Conservation (phyloP, 345 rosid species). For the Arabis alpina region DNA sequence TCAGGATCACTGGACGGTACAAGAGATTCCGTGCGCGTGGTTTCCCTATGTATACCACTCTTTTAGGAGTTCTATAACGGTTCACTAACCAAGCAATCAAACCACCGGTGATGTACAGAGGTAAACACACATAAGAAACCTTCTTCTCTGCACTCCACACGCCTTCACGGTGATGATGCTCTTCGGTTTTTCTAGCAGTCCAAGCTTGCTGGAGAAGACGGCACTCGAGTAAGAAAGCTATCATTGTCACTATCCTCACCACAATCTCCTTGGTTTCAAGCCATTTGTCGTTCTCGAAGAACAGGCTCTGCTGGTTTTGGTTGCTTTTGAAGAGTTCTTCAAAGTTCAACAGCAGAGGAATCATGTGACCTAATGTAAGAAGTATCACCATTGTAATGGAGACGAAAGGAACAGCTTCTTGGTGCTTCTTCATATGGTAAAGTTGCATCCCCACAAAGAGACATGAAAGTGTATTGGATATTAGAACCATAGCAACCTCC, state of each 20-base stretch:
- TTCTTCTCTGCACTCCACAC: slow-evolving; percentile 72
- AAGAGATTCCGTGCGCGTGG: slow-evolving; percentile 11
- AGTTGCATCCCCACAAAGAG: slow-evolving; percentile 74
- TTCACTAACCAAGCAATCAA: slow-evolving; percentile 66
- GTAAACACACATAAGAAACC: slow-evolving; percentile 58
- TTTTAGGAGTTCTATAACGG: slow-evolving; percentile 39
- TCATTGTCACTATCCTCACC: slow-evolving; percentile 77
- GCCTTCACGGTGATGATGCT: slow-evolving; percentile 32
- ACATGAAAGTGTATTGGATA: slow-evolving; percentile 76
- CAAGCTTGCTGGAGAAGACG: slow-evolving; percentile 78
- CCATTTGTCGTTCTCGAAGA: slow-evolving; percentile 78
- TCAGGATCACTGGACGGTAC: slow-evolving; percentile 17
- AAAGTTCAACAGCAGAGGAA: slow-evolving; percentile 77
- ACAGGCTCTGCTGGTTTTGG: slow-evolving; percentile 53
- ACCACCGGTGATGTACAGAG: slow-evolving; percentile 66
- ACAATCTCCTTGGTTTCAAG: slow-evolving; percentile 82
- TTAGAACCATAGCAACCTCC: slow-evolving; percentile 76
- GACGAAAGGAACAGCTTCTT: slow-evolving; percentile 67
- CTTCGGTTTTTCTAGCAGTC: slow-evolving; percentile 61
- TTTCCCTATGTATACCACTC: slow-evolving; percentile 33
- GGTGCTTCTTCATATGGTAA: slow-evolving; percentile 72
- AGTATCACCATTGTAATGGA: slow-evolving; percentile 66
- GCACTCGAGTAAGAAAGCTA: slow-evolving; percentile 83
- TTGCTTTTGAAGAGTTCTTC: slow-evolving; percentile 65
- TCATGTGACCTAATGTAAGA: slow-evolving; percentile 78